Conservation (phyloP, 2,329 filamentous ascomycete species). For the Curvularia hawaiiensis region DNA sequence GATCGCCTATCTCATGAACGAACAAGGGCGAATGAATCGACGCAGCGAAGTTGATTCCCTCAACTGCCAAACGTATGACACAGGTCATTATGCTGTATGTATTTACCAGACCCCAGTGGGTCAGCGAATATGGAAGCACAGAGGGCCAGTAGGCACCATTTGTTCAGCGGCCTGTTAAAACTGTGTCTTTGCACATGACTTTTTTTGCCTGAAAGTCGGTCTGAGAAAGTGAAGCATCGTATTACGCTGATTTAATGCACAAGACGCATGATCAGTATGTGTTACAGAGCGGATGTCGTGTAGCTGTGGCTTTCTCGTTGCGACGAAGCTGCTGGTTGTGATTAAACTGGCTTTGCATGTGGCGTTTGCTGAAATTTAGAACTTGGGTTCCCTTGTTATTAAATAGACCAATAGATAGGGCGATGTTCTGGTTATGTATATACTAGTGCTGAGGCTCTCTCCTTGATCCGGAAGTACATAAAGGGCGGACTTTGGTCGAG, state of each 20-base stretch:
- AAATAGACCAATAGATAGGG: background rate
- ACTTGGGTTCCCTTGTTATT: background rate
- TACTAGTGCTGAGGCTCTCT: background rate
- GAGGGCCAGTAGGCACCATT: background rate
- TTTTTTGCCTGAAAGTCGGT: background rate
- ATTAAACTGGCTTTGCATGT: background rate
- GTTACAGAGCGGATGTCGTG: background rate
- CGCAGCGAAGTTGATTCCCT: no score
- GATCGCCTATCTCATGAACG: no score
- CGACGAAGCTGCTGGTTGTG: background rate
- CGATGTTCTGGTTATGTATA: background rate
- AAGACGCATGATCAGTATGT: background rate
- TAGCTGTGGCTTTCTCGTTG: constrained; percentile 4
- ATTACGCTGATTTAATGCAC: background rate
- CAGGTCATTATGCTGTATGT: no score
- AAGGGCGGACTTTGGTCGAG: background rate
- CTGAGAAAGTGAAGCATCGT: constrained; percentile 2
- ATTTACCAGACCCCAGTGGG: no score
- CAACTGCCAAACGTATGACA: no score
- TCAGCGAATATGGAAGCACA: no score
- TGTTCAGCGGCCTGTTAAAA: background rate
- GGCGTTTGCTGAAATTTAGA: background rate
- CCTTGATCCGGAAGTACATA: background rate
- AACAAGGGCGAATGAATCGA: no score
- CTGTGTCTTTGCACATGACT: no score